Conservation (phyloP, 176 grass and related monocot genomes). For the Juncus inflexus region DNA sequence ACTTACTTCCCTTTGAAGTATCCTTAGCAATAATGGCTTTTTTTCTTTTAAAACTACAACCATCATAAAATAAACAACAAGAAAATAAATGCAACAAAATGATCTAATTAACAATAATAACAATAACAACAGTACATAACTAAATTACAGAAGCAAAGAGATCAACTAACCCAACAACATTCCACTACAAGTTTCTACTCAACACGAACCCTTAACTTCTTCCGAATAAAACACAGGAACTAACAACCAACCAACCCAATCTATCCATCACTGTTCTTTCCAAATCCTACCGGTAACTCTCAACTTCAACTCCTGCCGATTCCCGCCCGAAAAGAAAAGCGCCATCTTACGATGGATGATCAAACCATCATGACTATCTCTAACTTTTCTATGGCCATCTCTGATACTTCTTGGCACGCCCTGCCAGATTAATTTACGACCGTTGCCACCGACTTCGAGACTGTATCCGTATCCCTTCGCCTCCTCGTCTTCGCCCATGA, state of each 20-base stretch:
- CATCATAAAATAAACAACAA: too few species aligned
- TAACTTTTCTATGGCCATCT: slow-evolving; percentile 26
- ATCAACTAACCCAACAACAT: slow-evolving; percentile 16
- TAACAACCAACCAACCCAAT: too few species aligned
- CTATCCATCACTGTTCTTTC: slow-evolving; percentile 21
- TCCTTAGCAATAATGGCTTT: too few species aligned
- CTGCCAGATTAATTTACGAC: slow-evolving; percentile 29
- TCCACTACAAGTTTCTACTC: slow-evolving; percentile 20
- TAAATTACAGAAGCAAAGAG: too few species aligned
- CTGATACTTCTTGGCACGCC: slow-evolving; percentile 27
- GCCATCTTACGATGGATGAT: slow-evolving; percentile 30
- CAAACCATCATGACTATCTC: slow-evolving; percentile 26
- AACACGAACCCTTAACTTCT: not conserved
- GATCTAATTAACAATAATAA: too few species aligned
- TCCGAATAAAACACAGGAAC: too few species aligned
- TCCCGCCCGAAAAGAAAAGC: slow-evolving; percentile 28
- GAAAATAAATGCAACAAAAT: too few species aligned
- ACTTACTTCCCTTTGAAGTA: too few species aligned
- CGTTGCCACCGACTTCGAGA: slow-evolving; percentile 28
- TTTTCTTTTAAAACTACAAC: too few species aligned
- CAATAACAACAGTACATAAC: too few species aligned
- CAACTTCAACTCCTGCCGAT: slow-evolving; percentile 25
- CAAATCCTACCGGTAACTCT: slow-evolving; percentile 26
- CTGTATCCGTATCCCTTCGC: slow-evolving; percentile 29
- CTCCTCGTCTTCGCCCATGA: slow-evolving; percentile 30